Base-by-base conservation (phyloP, 1,139 yeast genomes). In the Protomyces gravidus region DNA sequence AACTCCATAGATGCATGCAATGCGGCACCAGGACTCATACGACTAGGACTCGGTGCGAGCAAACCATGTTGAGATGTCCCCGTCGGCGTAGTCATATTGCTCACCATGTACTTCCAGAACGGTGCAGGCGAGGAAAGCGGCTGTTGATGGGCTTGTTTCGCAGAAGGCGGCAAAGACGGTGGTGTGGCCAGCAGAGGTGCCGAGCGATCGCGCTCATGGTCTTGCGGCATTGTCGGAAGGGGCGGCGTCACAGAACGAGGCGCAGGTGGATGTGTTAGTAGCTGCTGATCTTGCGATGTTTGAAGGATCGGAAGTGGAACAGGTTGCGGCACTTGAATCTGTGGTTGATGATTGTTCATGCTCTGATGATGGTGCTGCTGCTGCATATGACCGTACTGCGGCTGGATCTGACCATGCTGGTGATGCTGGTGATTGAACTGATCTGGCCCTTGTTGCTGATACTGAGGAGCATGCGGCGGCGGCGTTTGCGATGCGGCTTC, bases 41-140 rank as follows among this genome's bases (percentile, higher is more conserved):
- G 21, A n/a, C 21, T 17, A 15, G 42, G 42, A 17, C 48, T n/a
- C 21, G 17, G 42, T 11, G 36, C 23, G 30, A 50, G 51, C 9
- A 45, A 19, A 6, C 51, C 58, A 33, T 46, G 27, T n/a, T n/a
- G n/a, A 9, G 55, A 25, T 11, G 52, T 48, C 13, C 32, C 36
- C 13, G 58, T 53, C 7, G 58, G 58, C 15, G 58, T 53, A 26
- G 58, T 53, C 58, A 53, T 53, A 27, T 53, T 53, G 39, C 58
- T 53, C 2, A 53, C 60, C 73, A 74, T 72, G 65, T 72, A 73
- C 61, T 71, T 69, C 78, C 78, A 75, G 60, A 75, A 71, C 42
- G 76, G 76, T 3, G 76, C 76, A 1, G 77, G 77, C 25, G 76
- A 73, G 19, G 62, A 60, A n/a, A 59, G 51, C 15, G 63, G 62